phyloP scores from a whole-genome alignment of 257 asterid species.

The Penstemon davidsonii region DNA sequence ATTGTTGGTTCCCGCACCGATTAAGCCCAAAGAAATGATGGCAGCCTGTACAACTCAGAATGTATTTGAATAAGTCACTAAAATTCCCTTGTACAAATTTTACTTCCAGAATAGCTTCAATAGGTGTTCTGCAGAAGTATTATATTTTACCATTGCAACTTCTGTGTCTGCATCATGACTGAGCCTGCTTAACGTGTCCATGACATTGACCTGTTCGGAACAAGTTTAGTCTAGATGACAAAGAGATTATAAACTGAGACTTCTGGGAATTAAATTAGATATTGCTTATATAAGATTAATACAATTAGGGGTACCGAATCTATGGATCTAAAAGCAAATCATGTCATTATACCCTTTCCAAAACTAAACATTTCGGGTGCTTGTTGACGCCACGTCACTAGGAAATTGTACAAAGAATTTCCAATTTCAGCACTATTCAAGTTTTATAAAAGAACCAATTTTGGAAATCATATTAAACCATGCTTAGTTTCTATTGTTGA shows the following conservation, averaged over 20 bases:
- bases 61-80: conserved; percentile 11
- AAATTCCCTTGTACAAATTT: not conserved
- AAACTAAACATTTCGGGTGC: not conserved
- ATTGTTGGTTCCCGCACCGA: conserved; percentile 98
- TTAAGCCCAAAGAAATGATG: conserved; percentile 81
- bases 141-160: conserved; percentile 80
- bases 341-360: not conserved
- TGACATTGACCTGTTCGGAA: conserved; percentile 80
- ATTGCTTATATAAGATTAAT: conserved; percentile 4
- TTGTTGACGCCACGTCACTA: not conserved
- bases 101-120: not conserved
- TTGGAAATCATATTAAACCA: not conserved
- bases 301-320: not conserved
- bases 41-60: conserved; percentile 63
- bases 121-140: not conserved
- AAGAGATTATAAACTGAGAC: too few species aligned
- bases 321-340: not conserved
- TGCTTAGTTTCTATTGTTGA: conserved; percentile 6
- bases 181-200: conserved; percentile 99
- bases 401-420: not conserved
- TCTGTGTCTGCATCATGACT: conserved; percentile 96
- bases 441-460: not conserved
- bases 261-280: too few species aligned
- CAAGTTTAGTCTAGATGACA: too few species aligned
- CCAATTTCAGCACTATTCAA: conserved; percentile 7